Conservation (phyloP, 2,329 filamentous ascomycete species). For the Colletotrichum orchidophilum region DNA sequence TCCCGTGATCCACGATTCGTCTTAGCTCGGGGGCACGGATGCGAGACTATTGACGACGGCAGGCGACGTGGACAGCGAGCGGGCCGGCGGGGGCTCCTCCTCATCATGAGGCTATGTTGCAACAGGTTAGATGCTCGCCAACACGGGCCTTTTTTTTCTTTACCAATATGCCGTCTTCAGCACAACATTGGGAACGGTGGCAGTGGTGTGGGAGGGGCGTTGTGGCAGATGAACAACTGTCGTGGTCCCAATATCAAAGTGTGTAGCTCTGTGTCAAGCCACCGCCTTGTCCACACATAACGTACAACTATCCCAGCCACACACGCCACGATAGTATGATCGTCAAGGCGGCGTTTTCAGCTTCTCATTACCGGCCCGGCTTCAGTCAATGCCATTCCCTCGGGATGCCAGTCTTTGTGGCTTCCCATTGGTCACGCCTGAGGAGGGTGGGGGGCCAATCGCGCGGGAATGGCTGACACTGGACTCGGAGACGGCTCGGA, state of each 20-base stretch:
- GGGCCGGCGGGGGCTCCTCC: neutral
- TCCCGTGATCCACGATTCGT: neutral
- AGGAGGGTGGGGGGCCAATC: too few species aligned
- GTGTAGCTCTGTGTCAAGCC: slow-evolving; percentile 25
- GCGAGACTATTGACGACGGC: slow-evolving; percentile 22
- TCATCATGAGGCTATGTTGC: neutral
- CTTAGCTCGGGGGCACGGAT: slow-evolving; percentile 8
- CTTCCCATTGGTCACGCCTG: neutral
- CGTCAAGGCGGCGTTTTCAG: slow-evolving; percentile 1
- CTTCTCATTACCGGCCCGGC: neutral
- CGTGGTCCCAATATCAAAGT: slow-evolving; percentile 15
- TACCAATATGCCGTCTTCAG: neutral
- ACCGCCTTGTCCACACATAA: neutral
- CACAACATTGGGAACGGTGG: neutral
- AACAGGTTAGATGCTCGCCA: neutral
- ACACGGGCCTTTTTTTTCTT: neutral
- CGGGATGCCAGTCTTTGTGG: neutral
- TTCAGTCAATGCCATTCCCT: neutral
- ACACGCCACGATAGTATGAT: neutral
- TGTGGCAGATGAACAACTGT: neutral
- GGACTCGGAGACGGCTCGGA: neutral
- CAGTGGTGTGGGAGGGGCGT: neutral
- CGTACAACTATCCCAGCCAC: neutral
- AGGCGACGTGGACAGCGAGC: neutral
- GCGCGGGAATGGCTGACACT: slow-evolving; percentile 18